phyloP scores from a whole-genome alignment of 192 early-diverging fungal genomes.

The Coemansia sp. region DNA sequence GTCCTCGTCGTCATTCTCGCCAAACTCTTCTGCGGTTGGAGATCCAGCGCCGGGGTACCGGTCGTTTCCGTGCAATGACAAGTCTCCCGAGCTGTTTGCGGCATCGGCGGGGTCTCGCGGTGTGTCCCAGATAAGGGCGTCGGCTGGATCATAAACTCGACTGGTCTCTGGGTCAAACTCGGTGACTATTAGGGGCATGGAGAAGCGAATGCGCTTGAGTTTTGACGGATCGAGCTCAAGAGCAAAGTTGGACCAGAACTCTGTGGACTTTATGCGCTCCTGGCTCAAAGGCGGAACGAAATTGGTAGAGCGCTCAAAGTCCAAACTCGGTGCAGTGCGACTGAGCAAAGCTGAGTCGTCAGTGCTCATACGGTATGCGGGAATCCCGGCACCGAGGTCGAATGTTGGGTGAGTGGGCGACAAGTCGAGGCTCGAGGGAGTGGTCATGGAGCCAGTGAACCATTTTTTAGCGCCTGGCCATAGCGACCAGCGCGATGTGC shows the following conservation, averaged over 20 bases:
- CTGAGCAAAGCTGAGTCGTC: conserved; percentile 12
- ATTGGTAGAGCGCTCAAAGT: conserved; percentile 49
- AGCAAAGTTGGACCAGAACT: conserved; percentile 54
- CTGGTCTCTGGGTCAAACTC: conserved; percentile 48
- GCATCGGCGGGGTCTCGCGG: neutral
- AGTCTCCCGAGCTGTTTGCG: neutral
- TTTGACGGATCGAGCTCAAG: conserved; percentile 47
- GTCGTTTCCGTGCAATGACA: conserved; percentile 1
- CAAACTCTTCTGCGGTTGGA: neutral
- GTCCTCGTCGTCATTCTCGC: neutral
- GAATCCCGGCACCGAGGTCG: conserved; percentile 47
- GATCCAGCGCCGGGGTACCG: neutral
- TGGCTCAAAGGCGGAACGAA: conserved; percentile 51
- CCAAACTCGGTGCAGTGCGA: conserved; percentile 47
- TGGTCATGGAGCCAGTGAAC: conserved; percentile 23
- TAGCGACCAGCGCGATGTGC: conserved; percentile 41
- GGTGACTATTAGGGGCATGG: conserved; percentile 56
- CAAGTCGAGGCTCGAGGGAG: conserved; percentile 13
- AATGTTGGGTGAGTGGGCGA: conserved; percentile 29
- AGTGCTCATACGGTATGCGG: conserved; percentile 15
- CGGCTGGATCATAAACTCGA: conserved; percentile 22
- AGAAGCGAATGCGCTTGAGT: conserved; percentile 53
- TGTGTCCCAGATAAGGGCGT: conserved; percentile 4
- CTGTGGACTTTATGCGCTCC: conserved; percentile 53
- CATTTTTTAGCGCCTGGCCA: conserved; percentile 51